These are phyloP conservation scores for Prillingera fragicola DNA, from an alignment of 1,284 basidiomycete genomes.

Conservation along the genomic window DNA sequence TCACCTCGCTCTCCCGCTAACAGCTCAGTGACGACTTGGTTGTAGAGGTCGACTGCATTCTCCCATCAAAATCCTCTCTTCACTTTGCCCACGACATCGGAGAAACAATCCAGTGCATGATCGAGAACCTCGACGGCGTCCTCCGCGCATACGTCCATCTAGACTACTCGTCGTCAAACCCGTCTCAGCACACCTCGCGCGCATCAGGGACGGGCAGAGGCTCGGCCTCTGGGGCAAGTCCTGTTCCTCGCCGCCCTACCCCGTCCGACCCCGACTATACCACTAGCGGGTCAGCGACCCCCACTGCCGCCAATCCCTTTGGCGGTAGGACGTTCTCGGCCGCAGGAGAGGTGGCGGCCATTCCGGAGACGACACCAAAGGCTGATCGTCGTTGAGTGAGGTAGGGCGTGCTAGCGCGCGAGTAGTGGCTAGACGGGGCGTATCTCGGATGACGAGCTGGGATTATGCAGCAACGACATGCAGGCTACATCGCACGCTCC, in stretches of 20 bases:
- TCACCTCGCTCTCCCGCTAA: neutral
- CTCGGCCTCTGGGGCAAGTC: too few species aligned
- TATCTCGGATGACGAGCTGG: too few species aligned
- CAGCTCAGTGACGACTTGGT: constrained; percentile 45
- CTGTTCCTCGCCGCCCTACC: constrained; percentile 1
- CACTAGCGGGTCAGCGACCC: constrained; percentile 7
- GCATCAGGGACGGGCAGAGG: constrained; percentile 3
- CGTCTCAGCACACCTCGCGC: constrained; percentile 20
- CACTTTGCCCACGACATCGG: constrained; percentile 51
- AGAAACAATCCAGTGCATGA: constrained; percentile 47
- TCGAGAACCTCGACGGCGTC: constrained; percentile 46
- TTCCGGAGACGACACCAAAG: too few species aligned
- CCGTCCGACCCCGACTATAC: neutral
- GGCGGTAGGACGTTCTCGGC: too few species aligned
- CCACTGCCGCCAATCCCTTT: constrained; percentile 4
- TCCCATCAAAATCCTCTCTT: constrained; percentile 47
- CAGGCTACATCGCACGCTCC: too few species aligned
- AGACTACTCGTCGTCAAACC: constrained; percentile 42
- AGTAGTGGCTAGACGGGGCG: too few species aligned
- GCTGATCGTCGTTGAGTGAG: too few species aligned
- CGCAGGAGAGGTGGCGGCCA: too few species aligned
- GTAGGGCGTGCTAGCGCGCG: too few species aligned
- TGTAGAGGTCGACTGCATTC: constrained; percentile 50
- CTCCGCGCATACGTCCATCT: constrained; percentile 49
- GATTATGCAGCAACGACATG: too few species aligned